phyloP scores from a whole-genome alignment of 257 asterid species.

The Euphrasia confusa region DNA sequence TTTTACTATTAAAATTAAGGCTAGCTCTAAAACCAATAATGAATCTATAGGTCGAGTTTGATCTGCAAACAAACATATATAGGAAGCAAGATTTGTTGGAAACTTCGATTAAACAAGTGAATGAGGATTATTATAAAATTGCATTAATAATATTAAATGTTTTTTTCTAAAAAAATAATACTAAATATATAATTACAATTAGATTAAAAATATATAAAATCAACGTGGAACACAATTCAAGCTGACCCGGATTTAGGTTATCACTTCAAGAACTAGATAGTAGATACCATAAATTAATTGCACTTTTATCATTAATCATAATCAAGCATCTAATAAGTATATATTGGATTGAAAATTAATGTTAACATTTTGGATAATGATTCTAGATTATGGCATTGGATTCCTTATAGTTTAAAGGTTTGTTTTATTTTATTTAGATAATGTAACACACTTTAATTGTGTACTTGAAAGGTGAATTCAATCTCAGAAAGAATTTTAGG shows the following conservation, averaged over 20 bases:
- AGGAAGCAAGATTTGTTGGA: conserved; percentile 34
- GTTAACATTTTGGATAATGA: too few relatives aligned
- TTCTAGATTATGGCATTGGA: too few relatives aligned
- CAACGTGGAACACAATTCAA: conserved; percentile 54
- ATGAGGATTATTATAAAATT: conserved; percentile 14
- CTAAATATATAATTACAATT: neutral
- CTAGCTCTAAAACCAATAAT: conserved; percentile 22
- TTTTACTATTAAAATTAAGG: conserved; percentile 4
- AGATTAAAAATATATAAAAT: conserved; percentile 13
- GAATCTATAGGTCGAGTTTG: conserved; percentile 34
- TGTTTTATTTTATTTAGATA: neutral
- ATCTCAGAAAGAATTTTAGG: conserved; percentile 38
- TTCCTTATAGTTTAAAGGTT: neutral
- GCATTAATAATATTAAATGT: neutral
- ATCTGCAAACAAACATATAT: conserved; percentile 31
- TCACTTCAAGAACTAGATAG: conserved; percentile 38
- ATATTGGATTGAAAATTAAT: too few relatives aligned
- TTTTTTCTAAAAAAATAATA: neutral
- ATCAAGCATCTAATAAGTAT: neutral
- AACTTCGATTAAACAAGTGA: conserved; percentile 33
- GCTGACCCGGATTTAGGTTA: conserved; percentile 57
- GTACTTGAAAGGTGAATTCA: conserved; percentile 43
- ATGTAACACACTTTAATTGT: conserved; percentile 37
- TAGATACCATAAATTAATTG: conserved; percentile 33
- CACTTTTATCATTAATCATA: conserved; percentile 2